Base-by-base conservation (phyloP, 352 stramenopile species). In the Thraustochytrium sp. region DNA sequence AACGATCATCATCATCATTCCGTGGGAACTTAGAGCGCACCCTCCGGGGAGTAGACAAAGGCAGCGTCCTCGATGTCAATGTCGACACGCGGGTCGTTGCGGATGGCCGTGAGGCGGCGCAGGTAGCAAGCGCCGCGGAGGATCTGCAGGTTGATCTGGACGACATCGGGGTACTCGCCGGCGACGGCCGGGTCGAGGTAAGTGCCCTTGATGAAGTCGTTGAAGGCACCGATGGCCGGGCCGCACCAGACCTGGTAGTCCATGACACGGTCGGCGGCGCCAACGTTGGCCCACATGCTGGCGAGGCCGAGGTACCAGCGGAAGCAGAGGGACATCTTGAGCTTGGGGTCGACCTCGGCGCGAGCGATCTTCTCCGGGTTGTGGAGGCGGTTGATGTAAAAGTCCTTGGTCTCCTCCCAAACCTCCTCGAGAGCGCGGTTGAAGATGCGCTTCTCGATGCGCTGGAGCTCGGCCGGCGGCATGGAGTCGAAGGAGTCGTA, bases 321-420 rank as follows among this genome's bases (percentile, higher is more conserved):
- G 51, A 77, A 77, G 65, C 65, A 77, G 44, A 77, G 65, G 13
- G 65, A 77, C 65, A 77, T 77, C 65, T 77, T 77, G 65, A 77
- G 65, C 65, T 77, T 77, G 51, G 65, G 65, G 51, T 77, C 65
- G 46, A 13, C 23, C 65, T 77, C 65, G 51, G 65, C 65, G 34
- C 51, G 44, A 11, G 21, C 13, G 44, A 77, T 77, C 65, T 77
- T 77, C 65, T 77, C 65, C 51, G 44, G 44, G 51, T 77, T 77
- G 26, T 77, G 36, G 51, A 77, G 65, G 29, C 65, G n/a, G 26
- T 77, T 77, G 34, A 77, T 77, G 51, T 77, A 77, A 31, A 77
- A 77, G 65, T 77, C 65, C 40, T 54, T 63, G 65, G 65, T 77
- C 65, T 77, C 65, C 34, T 54, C 44, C 65, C 65, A 77, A 36